These are phyloP conservation scores for Hypoxylon perforatum DNA, from an alignment of 495 filamentous ascomycete species.

Conservation along the genomic window DNA sequence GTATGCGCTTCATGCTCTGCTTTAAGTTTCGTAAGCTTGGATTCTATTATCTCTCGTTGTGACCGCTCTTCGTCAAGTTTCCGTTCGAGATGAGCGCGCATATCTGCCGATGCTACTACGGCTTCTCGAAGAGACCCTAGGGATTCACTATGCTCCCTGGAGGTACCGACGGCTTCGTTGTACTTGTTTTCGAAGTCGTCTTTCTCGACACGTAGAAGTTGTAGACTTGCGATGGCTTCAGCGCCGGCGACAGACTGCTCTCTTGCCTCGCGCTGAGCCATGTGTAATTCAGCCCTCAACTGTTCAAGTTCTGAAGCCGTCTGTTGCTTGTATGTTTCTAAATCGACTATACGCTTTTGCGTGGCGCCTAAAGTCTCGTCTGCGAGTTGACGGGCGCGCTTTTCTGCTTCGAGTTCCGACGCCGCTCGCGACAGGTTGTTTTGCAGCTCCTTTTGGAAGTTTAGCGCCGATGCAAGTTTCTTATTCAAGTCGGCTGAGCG, in stretches of 20 bases:
- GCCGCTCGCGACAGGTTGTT: slow-evolving; percentile 72
- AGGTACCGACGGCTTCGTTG: slow-evolving; percentile 70
- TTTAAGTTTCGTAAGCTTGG: slow-evolving; percentile 80
- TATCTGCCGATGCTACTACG: slow-evolving; percentile 79
- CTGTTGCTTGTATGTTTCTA: slow-evolving; percentile 83
- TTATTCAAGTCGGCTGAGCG: slow-evolving; percentile 80
- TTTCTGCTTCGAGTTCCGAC: slow-evolving; percentile 81
- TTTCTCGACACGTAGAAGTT: slow-evolving; percentile 83
- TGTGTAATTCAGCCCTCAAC: slow-evolving; percentile 84
- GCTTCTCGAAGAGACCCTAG: slow-evolving; percentile 82
- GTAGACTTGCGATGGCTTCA: slow-evolving; percentile 78
- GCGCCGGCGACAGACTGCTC: slow-evolving; percentile 80
- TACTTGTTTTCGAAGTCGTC: slow-evolving; percentile 79
- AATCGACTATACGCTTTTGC: slow-evolving; percentile 81
- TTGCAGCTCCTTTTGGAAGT: slow-evolving; percentile 79
- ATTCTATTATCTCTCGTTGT: slow-evolving; percentile 79
- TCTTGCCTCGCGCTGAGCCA: slow-evolving; percentile 74
- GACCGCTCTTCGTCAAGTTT: slow-evolving; percentile 86
- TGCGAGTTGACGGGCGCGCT: slow-evolving; percentile 79
- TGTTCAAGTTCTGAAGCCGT: slow-evolving; percentile 85
- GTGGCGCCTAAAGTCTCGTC: slow-evolving; percentile 89
- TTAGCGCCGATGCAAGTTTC: slow-evolving; percentile 83
- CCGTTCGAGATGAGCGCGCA: slow-evolving; percentile 77
- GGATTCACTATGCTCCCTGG: slow-evolving; percentile 77
- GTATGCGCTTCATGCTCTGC: slow-evolving; percentile 86